These are phyloP conservation scores for Rutstroemia sp. DNA, from an alignment of 2,329 filamentous ascomycete species.

Conservation along the genomic window DNA sequence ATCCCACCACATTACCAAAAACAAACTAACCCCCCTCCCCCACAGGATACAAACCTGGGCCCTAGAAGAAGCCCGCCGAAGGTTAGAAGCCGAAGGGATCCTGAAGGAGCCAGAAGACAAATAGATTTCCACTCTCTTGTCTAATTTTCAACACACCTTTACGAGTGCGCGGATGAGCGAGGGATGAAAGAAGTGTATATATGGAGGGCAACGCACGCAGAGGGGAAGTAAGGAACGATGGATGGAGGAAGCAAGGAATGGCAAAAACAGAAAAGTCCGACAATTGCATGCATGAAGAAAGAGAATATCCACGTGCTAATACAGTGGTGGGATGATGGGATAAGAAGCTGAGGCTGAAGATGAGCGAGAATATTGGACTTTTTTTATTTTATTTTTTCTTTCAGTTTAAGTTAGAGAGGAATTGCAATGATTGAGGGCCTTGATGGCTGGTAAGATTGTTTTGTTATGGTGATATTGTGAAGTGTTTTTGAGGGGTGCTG, in stretches of 20 bases:
- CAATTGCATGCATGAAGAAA: neutral
- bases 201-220: too few relatives aligned
- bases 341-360: neutral
- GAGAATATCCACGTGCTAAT: neutral
- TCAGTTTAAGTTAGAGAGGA: neutral
- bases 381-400: neutral
- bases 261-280: neutral
- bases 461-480: too few relatives aligned
- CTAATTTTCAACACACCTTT: too few relatives aligned
- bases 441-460: too few relatives aligned
- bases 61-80: slow-evolving; percentile 87
- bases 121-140: neutral
- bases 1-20: too few relatives aligned
- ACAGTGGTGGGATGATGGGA: neutral
- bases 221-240: slow-evolving; percentile 12
- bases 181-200: too few relatives aligned
- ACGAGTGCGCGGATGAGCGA: too few relatives aligned
- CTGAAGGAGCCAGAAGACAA: slow-evolving; percentile 62
- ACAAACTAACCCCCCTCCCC: too few relatives aligned
- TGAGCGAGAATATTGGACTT: neutral
- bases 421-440: too few relatives aligned
- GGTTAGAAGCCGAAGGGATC: slow-evolving; percentile 94
- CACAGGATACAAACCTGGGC: slow-evolving; percentile 97
- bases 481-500: neutral
- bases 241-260: neutral